Conservation (phyloP, 2,329 filamentous ascomycete genomes). For the Cyphellophora attinorum region DNA sequence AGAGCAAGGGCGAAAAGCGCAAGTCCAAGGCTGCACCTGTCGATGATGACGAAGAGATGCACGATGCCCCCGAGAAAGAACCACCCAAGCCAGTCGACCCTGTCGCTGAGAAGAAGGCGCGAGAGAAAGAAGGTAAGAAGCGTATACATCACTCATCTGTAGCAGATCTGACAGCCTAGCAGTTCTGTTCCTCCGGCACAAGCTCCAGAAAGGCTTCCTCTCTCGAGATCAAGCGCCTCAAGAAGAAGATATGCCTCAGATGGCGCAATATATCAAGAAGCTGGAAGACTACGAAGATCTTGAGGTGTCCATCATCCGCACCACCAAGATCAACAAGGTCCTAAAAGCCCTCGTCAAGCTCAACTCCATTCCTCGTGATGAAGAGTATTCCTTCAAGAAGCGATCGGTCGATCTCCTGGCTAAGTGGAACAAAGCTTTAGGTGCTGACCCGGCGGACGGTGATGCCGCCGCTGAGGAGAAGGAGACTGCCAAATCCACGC, state of each 20-base stretch:
- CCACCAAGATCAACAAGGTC: constrained; percentile 98
- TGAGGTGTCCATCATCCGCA: constrained; percentile 78
- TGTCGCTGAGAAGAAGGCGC: constrained; percentile 44
- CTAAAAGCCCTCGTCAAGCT: constrained; percentile 90
- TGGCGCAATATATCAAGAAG: constrained; percentile 47
- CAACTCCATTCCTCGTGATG: constrained; percentile 73
- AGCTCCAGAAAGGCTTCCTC: constrained; percentile 88
- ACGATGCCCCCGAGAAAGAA: constrained; percentile 34
- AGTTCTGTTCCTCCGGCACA: constrained; percentile 90
- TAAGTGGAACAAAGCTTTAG: constrained; percentile 81
- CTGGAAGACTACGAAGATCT: constrained; percentile 71
- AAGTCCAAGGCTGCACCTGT: constrained; percentile 42
- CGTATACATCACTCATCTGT: constrained; percentile 28
- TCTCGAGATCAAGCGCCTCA: constrained; percentile 76
- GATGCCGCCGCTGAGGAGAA: constrained; percentile 28
- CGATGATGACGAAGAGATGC: constrained; percentile 47
- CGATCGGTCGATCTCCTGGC: constrained; percentile 71
- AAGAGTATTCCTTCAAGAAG: constrained; percentile 80
- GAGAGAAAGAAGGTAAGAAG: constrained; percentile 48
- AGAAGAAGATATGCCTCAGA: constrained; percentile 50
- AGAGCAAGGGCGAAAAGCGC: constrained; percentile 50
- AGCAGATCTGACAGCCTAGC: constrained; percentile 11
- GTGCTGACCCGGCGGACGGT: constrained; percentile 42
- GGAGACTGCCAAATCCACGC: constrained; percentile 30
- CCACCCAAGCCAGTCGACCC: constrained; percentile 44